Base-by-base conservation (phyloP, 2,329 filamentous ascomycete species). In the Hypoxylon sp. region DNA sequence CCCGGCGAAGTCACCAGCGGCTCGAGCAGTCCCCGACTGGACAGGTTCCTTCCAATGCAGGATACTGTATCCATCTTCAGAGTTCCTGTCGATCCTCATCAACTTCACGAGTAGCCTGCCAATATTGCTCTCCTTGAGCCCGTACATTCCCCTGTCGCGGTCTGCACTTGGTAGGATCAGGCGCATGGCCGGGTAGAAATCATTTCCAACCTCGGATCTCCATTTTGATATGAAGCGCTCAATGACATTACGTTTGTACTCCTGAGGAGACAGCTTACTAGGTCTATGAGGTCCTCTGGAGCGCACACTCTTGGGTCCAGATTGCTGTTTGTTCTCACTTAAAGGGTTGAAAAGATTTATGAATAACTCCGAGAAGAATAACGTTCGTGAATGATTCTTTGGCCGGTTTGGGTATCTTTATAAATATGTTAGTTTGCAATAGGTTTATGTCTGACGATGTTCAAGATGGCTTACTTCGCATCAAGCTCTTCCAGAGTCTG, bases 161-260 rank as follows among this genome's bases (percentile, higher is more conserved):
- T 99, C 96, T 77, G 97, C 97, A 75, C 97, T 94, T 0, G 95
- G 94, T 3, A 98, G 85, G 63, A 98, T 97, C 51, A 99, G 87
- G 19, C 96, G 90, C 79, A 99, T 87, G 1, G 94, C 95, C 0
- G 96, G 96, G 77, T 96, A 98, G 74, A 99, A 93, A 79, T 99
- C 96, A 73, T 93, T 84, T 26, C 96, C 96, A 22, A 98, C 94
- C 68, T 97, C 91, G 62, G 89, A 89, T 42, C 94, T 89, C 96
- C 96, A 99, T 78, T 89, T 87, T 13, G 88, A 87, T 73, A 99
- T 93, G 82, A 97, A 99, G 6, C 91, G 86, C 61, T 94, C 89
- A 70, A 99, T 94, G 72, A 98, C 92, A 73, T 90, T 88, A 0
- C 92, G 88, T 39, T 94, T 89, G 68, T 92, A 87, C 78, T 98